Evolutionary conservation across 2,329 filamentous ascomycete species (phyloP).

Genomic region (Hawksworthiomyces lignivorus): DNA sequence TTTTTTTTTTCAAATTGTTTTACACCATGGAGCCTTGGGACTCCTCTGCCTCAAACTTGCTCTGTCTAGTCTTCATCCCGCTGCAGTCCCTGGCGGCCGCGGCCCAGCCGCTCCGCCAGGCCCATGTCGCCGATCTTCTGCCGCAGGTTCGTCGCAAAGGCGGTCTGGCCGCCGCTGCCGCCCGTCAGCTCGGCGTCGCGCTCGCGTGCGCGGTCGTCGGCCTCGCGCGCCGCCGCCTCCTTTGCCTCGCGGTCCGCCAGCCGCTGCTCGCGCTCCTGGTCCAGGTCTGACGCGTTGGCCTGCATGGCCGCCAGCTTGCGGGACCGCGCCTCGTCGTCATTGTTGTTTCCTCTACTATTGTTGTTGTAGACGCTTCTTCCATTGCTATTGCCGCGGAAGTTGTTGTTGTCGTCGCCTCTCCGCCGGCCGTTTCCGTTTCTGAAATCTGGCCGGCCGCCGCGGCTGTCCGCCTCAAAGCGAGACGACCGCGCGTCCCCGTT

Average conservation of each 20-base stretch:
- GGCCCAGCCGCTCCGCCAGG: slow-evolving; percentile 44
- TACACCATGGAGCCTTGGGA: too few relatives aligned
- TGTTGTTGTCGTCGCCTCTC: too few relatives aligned
- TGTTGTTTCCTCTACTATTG: slow-evolving; percentile 2
- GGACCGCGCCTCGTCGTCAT: slow-evolving; percentile 48
- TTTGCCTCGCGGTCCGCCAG: slow-evolving; percentile 58
- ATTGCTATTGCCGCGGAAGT: too few relatives aligned
- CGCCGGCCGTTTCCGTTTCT: not conserved
- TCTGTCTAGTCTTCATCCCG: slow-evolving; percentile 34
- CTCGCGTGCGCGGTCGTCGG: slow-evolving; percentile 56
- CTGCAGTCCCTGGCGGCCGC: slow-evolving; percentile 37
- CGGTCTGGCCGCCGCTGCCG: slow-evolving; percentile 15
- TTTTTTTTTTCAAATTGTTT: too few relatives aligned
- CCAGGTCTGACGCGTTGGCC: slow-evolving; percentile 59
- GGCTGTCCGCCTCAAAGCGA: too few relatives aligned
- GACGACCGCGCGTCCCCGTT: too few relatives aligned
- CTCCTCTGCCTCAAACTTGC: too few relatives aligned
- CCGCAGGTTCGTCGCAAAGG: slow-evolving; percentile 58
- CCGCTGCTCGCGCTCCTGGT: slow-evolving; percentile 60
- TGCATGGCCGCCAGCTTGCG: slow-evolving; percentile 68
- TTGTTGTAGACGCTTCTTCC: too few relatives aligned
- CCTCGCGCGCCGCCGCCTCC: slow-evolving; percentile 56
- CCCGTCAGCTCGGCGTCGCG: slow-evolving; percentile 27
- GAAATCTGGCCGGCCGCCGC: not conserved
- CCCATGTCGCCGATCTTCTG: slow-evolving; percentile 47